Evolutionary conservation across 2,329 filamentous ascomycete genomes (phyloP), one percentile per base, ranked within the genome.

Genomic region (Scedosporium apiospermum): DNA sequence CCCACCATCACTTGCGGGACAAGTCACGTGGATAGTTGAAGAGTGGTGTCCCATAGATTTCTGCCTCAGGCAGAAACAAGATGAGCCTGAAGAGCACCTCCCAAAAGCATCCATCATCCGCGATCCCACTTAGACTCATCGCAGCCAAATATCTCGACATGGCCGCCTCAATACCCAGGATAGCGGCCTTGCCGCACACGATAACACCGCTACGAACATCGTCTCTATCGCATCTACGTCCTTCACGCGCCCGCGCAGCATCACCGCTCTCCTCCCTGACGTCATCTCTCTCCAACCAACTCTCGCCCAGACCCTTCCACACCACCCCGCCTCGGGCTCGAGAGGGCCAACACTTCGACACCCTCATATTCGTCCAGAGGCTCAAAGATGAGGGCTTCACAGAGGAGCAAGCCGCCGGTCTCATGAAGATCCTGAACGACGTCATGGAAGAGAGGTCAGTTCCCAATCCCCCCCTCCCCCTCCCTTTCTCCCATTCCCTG

Each of bases 381-480:
- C 80, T 99, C 49, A 88, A 93, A 74, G 85, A 85, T 67, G 95
- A 99, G 73, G 95, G 95, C 0, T 97, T 98, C 74, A 96, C 91
- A 26, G 93, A 98, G 74, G 89, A 93, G 68, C 95, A 99, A 76
- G 88, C 93, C 2, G 92, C 91, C 27, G 93, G 95, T n/a, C 95
- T 97, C 89, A 98, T 99, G 95, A 91, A 90, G 73, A 91, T 98
- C 6, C 80, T 99, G 46, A 93, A 92, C 75, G 93, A 98, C 74
- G 93, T 98, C 9, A 97, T 99, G 67, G 91, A 98, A 74, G 95
- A 99, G 77, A 96, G 88, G 87, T 88, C 68, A 26, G 71, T 23
- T 23, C 30, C 30, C 18, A 6, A 5, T 10, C 60, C 1, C 49
- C 16, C 21, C 23, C 26, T 38, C 60, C 21, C 12, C 14, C 21